A percentile compares a stretch with the other conserved stretches of the same genome.
phyloP scores from a whole-genome alignment of 2,329 filamentous ascomycete species.

The Arthrobotrys pseudoclavata region DNA sequence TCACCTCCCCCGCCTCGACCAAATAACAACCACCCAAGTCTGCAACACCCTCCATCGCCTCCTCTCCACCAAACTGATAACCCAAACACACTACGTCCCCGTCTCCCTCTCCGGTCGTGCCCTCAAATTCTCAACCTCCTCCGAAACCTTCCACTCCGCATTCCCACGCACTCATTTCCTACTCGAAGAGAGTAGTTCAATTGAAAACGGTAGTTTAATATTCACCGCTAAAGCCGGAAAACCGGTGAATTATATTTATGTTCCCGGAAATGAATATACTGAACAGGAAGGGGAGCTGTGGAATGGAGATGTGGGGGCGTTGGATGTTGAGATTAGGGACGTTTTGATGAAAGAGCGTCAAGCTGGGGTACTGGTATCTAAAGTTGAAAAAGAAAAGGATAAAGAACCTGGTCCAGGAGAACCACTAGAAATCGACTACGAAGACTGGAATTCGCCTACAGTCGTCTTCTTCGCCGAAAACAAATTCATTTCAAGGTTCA shows the following conservation, averaged over 20 bases:
- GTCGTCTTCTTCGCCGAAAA: neutral
- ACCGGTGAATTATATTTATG: neutral
- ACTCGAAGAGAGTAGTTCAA: neutral
- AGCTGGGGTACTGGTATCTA: too few relatives aligned
- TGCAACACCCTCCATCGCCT: neutral
- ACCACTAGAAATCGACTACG: neutral
- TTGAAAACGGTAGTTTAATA: neutral
- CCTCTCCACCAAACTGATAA: neutral
- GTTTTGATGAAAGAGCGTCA: neutral
- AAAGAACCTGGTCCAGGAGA: neutral
- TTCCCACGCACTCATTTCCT: constrained; percentile 6
- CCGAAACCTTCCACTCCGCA: neutral
- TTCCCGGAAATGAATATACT: neutral
- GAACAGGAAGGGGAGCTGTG: constrained; percentile 5
- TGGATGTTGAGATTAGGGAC: neutral
- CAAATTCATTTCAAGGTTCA: neutral
- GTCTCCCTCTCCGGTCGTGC: neutral
- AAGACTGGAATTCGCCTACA: neutral
- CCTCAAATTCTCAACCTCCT: neutral
- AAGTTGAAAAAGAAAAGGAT: neutral
- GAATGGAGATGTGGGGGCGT: neutral
- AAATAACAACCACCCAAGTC: constrained; percentile 1
- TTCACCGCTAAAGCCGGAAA: neutral
- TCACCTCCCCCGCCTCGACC: constrained; percentile 22
- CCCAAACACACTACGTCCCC: neutral